Percentiles rank a stretch among this genome's conserved stretches.
Evolutionary conservation across 2,329 filamentous ascomycete genomes (phyloP).

Genomic region (Sporothrix curviconia): DNA sequence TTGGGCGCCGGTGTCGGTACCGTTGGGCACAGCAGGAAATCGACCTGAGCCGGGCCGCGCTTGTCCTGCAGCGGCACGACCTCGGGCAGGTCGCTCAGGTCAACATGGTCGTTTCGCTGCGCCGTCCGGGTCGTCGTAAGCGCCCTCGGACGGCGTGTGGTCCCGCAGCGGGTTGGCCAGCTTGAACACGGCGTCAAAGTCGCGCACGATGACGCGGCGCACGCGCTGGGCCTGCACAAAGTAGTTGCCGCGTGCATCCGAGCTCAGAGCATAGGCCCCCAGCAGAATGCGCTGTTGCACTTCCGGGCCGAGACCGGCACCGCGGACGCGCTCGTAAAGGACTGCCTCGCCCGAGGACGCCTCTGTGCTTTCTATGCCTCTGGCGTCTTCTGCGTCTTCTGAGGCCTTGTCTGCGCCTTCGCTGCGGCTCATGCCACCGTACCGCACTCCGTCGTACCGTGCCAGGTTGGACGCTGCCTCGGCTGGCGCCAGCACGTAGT

Average conservation of each 20-base stretch:
- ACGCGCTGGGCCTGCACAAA: constrained; percentile 91
- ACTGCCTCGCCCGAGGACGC: constrained; percentile 47
- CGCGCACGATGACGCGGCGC: constrained; percentile 71
- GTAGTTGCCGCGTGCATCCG: constrained; percentile 89
- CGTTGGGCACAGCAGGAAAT: constrained; percentile 83
- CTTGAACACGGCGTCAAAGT: constrained; percentile 77
- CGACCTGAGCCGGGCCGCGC: constrained; percentile 58
- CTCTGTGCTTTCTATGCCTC: constrained; percentile 12
- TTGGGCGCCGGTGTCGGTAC: constrained; percentile 54
- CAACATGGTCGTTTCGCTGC: constrained; percentile 34
- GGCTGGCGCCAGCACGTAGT: constrained; percentile 91
- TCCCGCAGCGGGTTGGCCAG: constrained; percentile 58
- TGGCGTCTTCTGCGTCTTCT: not conserved
- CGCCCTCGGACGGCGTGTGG: constrained; percentile 30
- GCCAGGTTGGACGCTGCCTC: constrained; percentile 94
- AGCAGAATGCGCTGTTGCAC: constrained; percentile 82
- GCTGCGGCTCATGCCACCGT: no score
- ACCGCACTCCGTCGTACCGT: constrained; percentile 95
- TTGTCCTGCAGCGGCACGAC: constrained; percentile 47
- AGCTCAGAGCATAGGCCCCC: constrained; percentile 83
- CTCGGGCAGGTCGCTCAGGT: constrained; percentile 55
- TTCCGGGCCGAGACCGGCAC: constrained; percentile 71
- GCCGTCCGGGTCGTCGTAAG: constrained; percentile 61
- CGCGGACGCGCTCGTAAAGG: constrained; percentile 71
- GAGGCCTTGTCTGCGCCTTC: no score